Percentiles rank a stretch among this genome's conserved stretches.
phyloP scores from a whole-genome alignment of 148 eudicot species.

The Fagopyrum esculentum region DNA sequence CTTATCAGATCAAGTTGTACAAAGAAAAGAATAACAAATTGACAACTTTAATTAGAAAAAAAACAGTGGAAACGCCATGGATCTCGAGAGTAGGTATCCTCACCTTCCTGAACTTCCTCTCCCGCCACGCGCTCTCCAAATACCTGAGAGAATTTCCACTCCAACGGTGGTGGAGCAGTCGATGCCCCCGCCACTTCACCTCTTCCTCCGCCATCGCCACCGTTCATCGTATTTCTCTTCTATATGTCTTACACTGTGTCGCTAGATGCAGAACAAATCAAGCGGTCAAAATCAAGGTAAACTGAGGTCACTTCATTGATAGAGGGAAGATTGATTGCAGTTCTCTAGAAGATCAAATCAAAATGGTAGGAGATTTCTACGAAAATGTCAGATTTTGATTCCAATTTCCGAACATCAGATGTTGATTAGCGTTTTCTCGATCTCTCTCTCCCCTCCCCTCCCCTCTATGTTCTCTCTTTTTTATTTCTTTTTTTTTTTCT shows the following conservation, averaged over 20 bases:
- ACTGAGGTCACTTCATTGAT: conserved; percentile 15
- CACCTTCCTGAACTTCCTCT: conserved; percentile 96
- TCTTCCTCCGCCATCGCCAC: conserved; percentile 44
- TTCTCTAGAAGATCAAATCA: conserved; percentile 16
- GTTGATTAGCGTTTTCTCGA: conserved; percentile 22
- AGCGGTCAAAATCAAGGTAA: conserved; percentile 13
- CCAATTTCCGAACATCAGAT: conserved; percentile 33
- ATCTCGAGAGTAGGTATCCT: conserved; percentile 6
- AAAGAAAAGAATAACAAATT: conserved; percentile 8
- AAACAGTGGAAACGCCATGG: conserved; percentile 6
- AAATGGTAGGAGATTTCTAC: conserved; percentile 11
- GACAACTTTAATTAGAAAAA: neutral
- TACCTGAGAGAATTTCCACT: conserved; percentile 95
- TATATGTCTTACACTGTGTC: neutral
- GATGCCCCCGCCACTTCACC: conserved; percentile 29
- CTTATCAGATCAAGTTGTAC: neutral
- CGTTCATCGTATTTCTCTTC: conserved; percentile 49
- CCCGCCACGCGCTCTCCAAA: conserved; percentile 88
- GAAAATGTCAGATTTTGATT: conserved; percentile 28
- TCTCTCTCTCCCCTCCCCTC: neutral
- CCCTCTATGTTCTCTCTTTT: neutral
- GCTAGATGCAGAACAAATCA: conserved; percentile 15
- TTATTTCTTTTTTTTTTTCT: conserved; percentile 12
- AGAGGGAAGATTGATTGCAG: conserved; percentile 9
- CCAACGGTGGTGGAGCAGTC: conserved; percentile 54